Percentiles rank a stretch among this genome's conserved stretches.
Evolutionary conservation across 176 grass and related monocot genomes (phyloP).

Genomic region (barley (Hordeum vulgare)): MorexV3_pseudomolecules_assembly NC_058520.1:199554942-199555441

Average conservation of each 20-base stretch:
- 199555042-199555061: neutral
- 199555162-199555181: neutral
- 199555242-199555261: slow-evolving; percentile 10
- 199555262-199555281: neutral
- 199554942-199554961: neutral
- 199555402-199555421: neutral
- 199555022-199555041: neutral
- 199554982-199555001: slow-evolving; percentile 26
- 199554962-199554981: neutral
- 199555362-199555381: slow-evolving; percentile 7
- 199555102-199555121: slow-evolving; percentile 42
- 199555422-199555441: neutral
- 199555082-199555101: neutral
- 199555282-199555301: neutral
- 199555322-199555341: slow-evolving; percentile 17
- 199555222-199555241: neutral
- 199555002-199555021: neutral
- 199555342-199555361: neutral
- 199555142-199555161: neutral
- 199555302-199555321: neutral
- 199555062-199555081: neutral
- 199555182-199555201: neutral
- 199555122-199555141: neutral
- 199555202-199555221: slow-evolving; percentile 1
- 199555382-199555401: neutral